A percentile compares a stretch with the other conserved stretches of the same genome.
Evolutionary conservation across 176 grass and related monocot genomes (phyloP).

Genomic region (Phoenix roebelenii): DNA sequence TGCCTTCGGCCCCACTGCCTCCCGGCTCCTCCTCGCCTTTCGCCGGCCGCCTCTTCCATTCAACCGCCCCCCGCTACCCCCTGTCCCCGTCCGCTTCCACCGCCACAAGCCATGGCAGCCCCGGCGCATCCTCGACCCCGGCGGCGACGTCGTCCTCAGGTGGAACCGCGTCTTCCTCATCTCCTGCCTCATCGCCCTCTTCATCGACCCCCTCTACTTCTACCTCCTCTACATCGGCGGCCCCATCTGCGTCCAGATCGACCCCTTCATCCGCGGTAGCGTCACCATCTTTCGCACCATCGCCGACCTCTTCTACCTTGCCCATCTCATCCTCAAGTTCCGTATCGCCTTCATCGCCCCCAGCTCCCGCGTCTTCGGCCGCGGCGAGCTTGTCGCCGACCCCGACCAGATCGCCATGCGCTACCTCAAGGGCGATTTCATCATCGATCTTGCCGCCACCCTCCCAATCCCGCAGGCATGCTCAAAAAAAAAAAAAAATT

Average conservation of each 20-base stretch:
- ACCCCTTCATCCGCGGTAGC: conserved; percentile 38
- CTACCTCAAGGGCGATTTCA: conserved; percentile 88
- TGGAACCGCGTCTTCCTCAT: conserved; percentile 89
- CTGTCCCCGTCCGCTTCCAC: neutral
- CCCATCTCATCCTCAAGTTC: conserved; percentile 84
- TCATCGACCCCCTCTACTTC: conserved; percentile 90
- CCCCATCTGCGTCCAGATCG: conserved; percentile 45
- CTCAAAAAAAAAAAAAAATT: too few species aligned
- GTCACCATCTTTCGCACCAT: conserved; percentile 60
- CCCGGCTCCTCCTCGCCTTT: neutral
- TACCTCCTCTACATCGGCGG: conserved; percentile 61
- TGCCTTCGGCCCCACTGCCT: neutral
- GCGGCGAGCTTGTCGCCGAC: conserved; percentile 78
- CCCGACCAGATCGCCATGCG: conserved; percentile 75
- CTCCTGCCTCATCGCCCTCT: conserved; percentile 64
- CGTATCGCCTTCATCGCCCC: conserved; percentile 80
- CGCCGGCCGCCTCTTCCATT: neutral
- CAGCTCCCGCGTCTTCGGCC: conserved; percentile 66
- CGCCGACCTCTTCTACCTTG: conserved; percentile 80
- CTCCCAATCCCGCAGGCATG: conserved; percentile 79
- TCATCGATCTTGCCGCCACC: conserved; percentile 74
- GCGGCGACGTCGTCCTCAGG: conserved; percentile 55
- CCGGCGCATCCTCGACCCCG: conserved; percentile 81
- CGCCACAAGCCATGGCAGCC: conserved; percentile 45
- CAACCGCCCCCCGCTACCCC: neutral